A percentile compares a stretch with the other conserved stretches of the same genome.
Conservation (phyloP, 1,284 basidiomycete genomes). For the Ceraceosorus guamensis region DNA sequence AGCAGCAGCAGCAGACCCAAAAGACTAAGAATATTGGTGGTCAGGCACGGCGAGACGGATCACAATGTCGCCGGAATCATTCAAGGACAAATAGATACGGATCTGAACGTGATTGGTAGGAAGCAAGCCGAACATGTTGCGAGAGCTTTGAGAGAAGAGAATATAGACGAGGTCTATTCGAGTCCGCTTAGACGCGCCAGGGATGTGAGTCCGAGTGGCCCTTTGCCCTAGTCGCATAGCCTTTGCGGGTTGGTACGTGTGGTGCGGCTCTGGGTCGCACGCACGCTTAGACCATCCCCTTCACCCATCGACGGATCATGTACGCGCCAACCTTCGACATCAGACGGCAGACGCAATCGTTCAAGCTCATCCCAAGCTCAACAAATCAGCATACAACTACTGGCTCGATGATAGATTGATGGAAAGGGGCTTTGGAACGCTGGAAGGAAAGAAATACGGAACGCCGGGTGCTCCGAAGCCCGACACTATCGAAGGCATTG, state of each 20-base stretch:
- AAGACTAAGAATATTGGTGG: conserved; percentile 18
- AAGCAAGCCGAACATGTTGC: conserved; percentile 34
- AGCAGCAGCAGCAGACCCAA: background rate
- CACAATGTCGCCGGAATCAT: conserved; percentile 43
- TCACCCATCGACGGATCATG: background rate
- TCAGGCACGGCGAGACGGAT: conserved; percentile 44
- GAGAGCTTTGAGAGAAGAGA: conserved; percentile 17
- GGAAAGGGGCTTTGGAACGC: conserved; percentile 38
- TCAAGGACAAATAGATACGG: conserved; percentile 45
- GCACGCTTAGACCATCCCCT: too few species aligned
- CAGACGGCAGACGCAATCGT: conserved; percentile 16
- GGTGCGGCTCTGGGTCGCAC: too few species aligned
- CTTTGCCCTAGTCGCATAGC: too few species aligned
- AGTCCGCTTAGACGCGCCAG: conserved; percentile 33
- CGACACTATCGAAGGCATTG: conserved; percentile 37
- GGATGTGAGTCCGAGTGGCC: conserved; percentile 6
- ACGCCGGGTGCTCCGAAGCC: conserved; percentile 17
- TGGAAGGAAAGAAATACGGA: conserved; percentile 34
- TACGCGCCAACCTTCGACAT: background rate
- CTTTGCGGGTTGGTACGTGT: too few species aligned
- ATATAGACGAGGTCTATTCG: conserved; percentile 33
- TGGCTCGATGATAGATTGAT: conserved; percentile 32
- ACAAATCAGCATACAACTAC: background rate
- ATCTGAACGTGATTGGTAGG: conserved; percentile 32
- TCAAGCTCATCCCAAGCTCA: conserved; percentile 6